Base-by-base conservation (phyloP, 495 filamentous ascomycete genomes). In the Oidiodendron maius region DNA sequence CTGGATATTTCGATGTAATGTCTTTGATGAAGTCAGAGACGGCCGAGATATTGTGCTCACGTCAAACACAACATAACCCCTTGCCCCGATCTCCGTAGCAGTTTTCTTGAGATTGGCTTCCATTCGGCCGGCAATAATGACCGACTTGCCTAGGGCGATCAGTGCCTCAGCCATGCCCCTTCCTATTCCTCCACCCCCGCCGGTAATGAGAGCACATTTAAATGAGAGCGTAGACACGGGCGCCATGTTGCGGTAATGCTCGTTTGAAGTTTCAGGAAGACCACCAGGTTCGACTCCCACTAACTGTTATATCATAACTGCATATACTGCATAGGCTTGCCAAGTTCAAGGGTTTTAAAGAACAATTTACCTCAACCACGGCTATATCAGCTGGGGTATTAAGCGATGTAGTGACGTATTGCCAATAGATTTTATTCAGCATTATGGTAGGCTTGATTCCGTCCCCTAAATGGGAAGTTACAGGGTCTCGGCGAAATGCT, bases 141-240 rank as follows among this genome's bases (percentile, higher is more conserved):
- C 66, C 41, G 67, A 70, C 46, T 72, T 71, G 40, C 67, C 66
- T 42, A 63, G 50, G 9, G 56, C 50, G 23, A 71, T 56, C 22
- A 77, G 59, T 45, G 66, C 67, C 18, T 66, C 34, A 0, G 71
- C 56, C 16, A 75, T 58, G 13, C 69, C 67, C 34, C 63, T 58
- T 25, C 72, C 73, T 43, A 77, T 65, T 36, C 73, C 72, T 43
- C 68, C 70, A 20, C 62, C 70, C 18, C 71, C 70, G 39, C 71
- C 74, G 21, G 71, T 72, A 24, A 71, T 54, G 2, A 69, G 50
- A 46, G 64, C 69, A 47, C 66, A 71, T 16, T 64, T 57, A 24
- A 71, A 69, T 16, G 46, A 34, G 20, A 63, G 52, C 15, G 50
- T 51, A n/a, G n/a, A n/a, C 36, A 45, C 36, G 17, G 42, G 42